A percentile compares a stretch with the other conserved stretches of the same genome.
phyloP scores from a whole-genome alignment of 495 filamentous ascomycete species.

The Neurospora sublineolata region DNA sequence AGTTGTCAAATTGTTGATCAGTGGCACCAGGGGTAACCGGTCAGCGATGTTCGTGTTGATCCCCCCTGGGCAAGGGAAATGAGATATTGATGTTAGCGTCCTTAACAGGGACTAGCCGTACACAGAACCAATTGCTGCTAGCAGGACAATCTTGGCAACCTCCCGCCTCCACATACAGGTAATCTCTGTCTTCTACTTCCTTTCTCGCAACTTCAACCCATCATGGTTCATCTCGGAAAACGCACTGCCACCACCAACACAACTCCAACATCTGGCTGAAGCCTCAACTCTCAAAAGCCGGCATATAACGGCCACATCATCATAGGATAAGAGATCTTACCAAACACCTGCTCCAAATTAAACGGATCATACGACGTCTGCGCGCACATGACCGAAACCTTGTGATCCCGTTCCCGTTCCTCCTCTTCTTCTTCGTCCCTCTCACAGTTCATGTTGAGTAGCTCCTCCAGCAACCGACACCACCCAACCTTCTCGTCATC shows the following conservation, averaged over 20 bases:
- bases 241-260: not conserved
- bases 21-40: not conserved
- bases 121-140: not conserved
- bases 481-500: constrained; percentile 2
- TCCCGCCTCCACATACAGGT: not conserved
- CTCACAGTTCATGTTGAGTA: not conserved
- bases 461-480: not conserved
- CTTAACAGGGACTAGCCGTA: not conserved
- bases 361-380: not conserved
- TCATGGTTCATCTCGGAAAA: not conserved
- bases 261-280: not conserved
- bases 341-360: not conserved
- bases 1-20: not conserved
- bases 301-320: not conserved
- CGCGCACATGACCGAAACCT: not conserved
- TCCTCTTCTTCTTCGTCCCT: not conserved
- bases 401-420: not conserved
- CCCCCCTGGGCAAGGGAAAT: not conserved
- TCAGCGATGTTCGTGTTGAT: not conserved
- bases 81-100: not conserved
- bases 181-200: not conserved
- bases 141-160: not conserved
- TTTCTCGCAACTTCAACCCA: not conserved
- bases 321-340: not conserved
- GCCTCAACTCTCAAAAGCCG: not conserved